Percentiles rank a stretch among this genome's conserved stretches.
phyloP scores from a whole-genome alignment of 768 basidiomycete species.

The Vishniacozyma victoriae region DNA sequence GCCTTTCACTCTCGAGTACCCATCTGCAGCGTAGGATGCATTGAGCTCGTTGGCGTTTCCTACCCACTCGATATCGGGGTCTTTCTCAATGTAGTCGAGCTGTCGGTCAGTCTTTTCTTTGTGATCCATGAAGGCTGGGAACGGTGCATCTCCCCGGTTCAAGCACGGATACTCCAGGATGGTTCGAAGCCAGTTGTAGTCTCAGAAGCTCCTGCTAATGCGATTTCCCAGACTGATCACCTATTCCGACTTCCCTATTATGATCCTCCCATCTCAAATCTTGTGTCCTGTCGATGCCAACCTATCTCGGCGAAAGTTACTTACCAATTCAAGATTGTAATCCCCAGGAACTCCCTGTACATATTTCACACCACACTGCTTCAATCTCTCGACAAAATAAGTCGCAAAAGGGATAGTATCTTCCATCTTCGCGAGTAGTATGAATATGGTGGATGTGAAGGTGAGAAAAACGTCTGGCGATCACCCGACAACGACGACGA shows the following conservation, averaged over 20 bases:
- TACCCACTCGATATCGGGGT: slow-evolving; percentile 72
- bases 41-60: slow-evolving; percentile 56
- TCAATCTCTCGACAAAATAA: slow-evolving; percentile 46
- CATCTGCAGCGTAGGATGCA: slow-evolving; percentile 78
- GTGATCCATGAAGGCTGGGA: neutral
- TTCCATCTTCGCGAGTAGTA: slow-evolving; percentile 9
- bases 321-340: slow-evolving; percentile 26
- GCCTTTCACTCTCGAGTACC: slow-evolving; percentile 82
- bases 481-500: too few relatives aligned
- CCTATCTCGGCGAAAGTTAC: neutral
- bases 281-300: neutral
- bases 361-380: slow-evolving; percentile 50
- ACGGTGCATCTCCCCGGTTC: neutral
- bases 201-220: neutral
- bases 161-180: neutral
- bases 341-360: slow-evolving; percentile 31
- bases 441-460: neutral
- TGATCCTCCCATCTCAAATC: neutral
- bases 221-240: neutral
- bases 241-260: neutral
- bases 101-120: slow-evolving; percentile 3
- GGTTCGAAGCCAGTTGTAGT: neutral
- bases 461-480: too few relatives aligned
- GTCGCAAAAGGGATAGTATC: slow-evolving; percentile 39
- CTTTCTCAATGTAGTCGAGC: slow-evolving; percentile 73